Evolutionary conservation across 768 basidiomycete species (phyloP).

Genomic region (Trametes villosa): DNA sequence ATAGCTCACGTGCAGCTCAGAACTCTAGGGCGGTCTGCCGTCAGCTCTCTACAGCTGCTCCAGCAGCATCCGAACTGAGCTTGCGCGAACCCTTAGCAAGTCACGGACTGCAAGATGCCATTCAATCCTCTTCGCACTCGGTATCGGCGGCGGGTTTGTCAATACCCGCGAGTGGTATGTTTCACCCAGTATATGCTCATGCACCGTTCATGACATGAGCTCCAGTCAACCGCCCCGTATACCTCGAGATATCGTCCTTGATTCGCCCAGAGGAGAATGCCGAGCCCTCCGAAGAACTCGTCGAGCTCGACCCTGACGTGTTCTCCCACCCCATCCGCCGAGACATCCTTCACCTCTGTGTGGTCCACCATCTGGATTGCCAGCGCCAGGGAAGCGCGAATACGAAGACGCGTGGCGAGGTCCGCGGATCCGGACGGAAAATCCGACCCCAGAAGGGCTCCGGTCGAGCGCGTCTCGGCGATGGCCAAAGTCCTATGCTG

Average conservation of each 20-base stretch:
- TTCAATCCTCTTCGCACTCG: neutral
- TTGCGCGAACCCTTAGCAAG: neutral
- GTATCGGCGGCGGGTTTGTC: neutral
- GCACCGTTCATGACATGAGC: neutral
- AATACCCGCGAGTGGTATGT: neutral
- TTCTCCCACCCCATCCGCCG: slow-evolving; percentile 88
- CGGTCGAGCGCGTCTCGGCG: slow-evolving; percentile 89
- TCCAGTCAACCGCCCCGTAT: slow-evolving; percentile 54
- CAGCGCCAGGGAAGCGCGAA: slow-evolving; percentile 91
- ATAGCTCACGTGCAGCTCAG: neutral
- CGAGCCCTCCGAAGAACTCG: slow-evolving; percentile 50
- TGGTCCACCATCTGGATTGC: slow-evolving; percentile 84
- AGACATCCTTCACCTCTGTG: slow-evolving; percentile 92
- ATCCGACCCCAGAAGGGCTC: slow-evolving; percentile 91
- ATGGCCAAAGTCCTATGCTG: slow-evolving; percentile 83
- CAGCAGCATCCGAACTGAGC: neutral
- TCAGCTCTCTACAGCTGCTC: slow-evolving; percentile 22
- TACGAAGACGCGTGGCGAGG: slow-evolving; percentile 91
- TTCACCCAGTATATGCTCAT: no score
- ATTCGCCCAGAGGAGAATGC: slow-evolving; percentile 49
- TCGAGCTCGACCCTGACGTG: slow-evolving; percentile 75
- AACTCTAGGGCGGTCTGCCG: slow-evolving; percentile 15
- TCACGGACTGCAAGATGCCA: neutral
- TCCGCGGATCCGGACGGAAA: slow-evolving; percentile 87
- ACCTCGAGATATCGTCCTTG: slow-evolving; percentile 64